Percentiles rank a stretch among this genome's conserved stretches.
phyloP scores from a whole-genome alignment of 495 filamentous ascomycete genomes.

The Tuber microsphaerosporum region DNA sequence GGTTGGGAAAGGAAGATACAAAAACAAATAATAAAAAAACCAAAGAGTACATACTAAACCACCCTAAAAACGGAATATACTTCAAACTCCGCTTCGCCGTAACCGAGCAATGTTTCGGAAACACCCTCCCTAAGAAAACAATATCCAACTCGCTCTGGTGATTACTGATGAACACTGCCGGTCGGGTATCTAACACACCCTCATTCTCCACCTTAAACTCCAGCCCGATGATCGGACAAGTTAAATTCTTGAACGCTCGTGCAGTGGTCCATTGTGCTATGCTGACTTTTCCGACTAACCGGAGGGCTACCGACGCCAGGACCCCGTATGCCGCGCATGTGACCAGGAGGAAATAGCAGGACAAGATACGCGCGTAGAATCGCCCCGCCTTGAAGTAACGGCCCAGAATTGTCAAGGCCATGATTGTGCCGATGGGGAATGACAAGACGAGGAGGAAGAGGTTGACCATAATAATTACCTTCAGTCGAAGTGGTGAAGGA shows the following conservation, averaged over 20 bases:
- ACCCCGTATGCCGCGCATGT: conserved; percentile 71
- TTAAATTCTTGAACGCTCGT: conserved; percentile 71
- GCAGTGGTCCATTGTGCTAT: conserved; percentile 80
- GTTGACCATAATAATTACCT: conserved; percentile 27
- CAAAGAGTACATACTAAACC: conserved; percentile 61
- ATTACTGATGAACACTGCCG: conserved; percentile 85
- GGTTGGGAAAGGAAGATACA: background rate
- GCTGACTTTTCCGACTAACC: conserved; percentile 61
- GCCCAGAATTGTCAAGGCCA: conserved; percentile 35
- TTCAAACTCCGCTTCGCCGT: conserved; percentile 85
- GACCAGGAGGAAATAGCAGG: conserved; percentile 61
- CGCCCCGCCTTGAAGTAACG: conserved; percentile 40
- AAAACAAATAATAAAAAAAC: background rate
- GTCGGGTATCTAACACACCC: conserved; percentile 59
- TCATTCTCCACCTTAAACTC: conserved; percentile 64
- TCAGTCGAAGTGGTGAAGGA: background rate
- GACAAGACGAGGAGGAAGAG: conserved; percentile 29
- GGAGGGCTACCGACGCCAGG: conserved; percentile 62
- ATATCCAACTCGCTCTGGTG: conserved; percentile 91
- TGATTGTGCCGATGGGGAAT: conserved; percentile 37
- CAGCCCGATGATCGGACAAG: conserved; percentile 70
- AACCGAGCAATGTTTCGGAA: conserved; percentile 85
- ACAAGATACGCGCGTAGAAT: conserved; percentile 66
- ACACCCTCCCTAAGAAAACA: conserved; percentile 69
- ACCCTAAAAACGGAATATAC: conserved; percentile 78